Evolutionary conservation across 345 rosid genomes (phyloP), one percentile per base, ranked within the genome.

Genomic region (Eucalyptus pauciflora): DNA sequence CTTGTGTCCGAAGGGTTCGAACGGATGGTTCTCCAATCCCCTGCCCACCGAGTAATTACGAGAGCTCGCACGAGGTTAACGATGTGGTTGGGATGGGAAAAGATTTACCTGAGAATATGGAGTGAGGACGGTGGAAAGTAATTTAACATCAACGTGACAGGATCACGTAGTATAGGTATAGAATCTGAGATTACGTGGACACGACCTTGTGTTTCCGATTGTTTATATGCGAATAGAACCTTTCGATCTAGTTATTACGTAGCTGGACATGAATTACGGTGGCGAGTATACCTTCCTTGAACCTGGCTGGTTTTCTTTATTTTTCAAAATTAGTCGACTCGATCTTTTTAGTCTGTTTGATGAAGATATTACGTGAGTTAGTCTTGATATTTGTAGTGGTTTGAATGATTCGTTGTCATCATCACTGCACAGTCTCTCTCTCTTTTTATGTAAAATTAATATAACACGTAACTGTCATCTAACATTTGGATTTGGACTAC

Each of bases 161-260:
- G 10, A 52, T 52, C 7, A 52, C 2, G 10, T 18, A 18, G 24
- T 18, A 4, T 10, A 18, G 1, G 3, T 10, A 52, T 52, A 52
- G 10, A 52, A 52, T 52, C 0, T 0, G 10, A 20, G 1, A 52
- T 20, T 52, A 20, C 10, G 5, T 11, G 2, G 2, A 60, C 4
- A 29, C 6, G 17, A 62, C 8, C 3, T 29, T 29, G 15, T 13
- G 3, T 29, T 62, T 62, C 9, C 8, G 27, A 13, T 7, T 13
- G 4, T 29, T 29, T 62, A 29, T 62, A 13, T 29, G 10, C 1
- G 3, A 6, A 29, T 62, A 1, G 5, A 29, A 62, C 8, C 13
- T 62, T 62, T 29, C 2, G 2, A 62, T 62, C 16, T 13, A 29
- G 37, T 29, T 62, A 62, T 62, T 13, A 62, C 1, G 0, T 62